Percentiles rank a stretch among this genome's conserved stretches.
These are phyloP conservation scores for Phlebiopsis flavidoalba DNA, from an alignment of 768 basidiomycete species.

Conservation along the genomic window DNA sequence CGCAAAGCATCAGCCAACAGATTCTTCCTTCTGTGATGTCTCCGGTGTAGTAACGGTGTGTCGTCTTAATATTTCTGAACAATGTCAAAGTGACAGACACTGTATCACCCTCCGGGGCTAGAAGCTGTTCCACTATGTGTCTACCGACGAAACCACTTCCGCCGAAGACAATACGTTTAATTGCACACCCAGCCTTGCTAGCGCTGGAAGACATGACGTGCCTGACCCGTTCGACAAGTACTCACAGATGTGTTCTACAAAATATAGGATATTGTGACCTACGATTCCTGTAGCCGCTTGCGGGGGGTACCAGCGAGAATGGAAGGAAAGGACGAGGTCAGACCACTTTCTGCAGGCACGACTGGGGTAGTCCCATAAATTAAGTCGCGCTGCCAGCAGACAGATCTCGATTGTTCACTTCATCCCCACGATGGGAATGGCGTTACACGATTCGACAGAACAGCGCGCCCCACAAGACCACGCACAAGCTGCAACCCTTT, in stretches of 20 bases:
- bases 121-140: constrained; percentile 83
- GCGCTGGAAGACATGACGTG: constrained; percentile 10
- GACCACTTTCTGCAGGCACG: constrained; percentile 5
- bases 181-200: constrained; percentile 32
- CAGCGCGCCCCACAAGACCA: not conserved
- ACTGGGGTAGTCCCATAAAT: not conserved
- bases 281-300: not conserved
- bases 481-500: not conserved
- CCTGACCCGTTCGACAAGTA: not conserved
- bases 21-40: constrained; percentile 79
- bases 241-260: not conserved
- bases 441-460: not conserved
- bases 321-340: not conserved
- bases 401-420: not conserved
- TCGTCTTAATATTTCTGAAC: constrained; percentile 80
- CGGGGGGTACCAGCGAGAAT: not conserved
- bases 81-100: constrained; percentile 91
- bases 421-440: not conserved
- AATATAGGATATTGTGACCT: not conserved
- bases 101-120: constrained; percentile 65
- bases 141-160: constrained; percentile 91
- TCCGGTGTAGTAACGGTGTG: constrained; percentile 68
- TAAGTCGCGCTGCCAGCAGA: constrained; percentile 4
- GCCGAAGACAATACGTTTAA: constrained; percentile 90
- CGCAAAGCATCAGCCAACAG: constrained; percentile 67